Evolutionary conservation across 2,329 filamentous ascomycete species (phyloP).

Genomic region (Verticillium alfalfae): DNA sequence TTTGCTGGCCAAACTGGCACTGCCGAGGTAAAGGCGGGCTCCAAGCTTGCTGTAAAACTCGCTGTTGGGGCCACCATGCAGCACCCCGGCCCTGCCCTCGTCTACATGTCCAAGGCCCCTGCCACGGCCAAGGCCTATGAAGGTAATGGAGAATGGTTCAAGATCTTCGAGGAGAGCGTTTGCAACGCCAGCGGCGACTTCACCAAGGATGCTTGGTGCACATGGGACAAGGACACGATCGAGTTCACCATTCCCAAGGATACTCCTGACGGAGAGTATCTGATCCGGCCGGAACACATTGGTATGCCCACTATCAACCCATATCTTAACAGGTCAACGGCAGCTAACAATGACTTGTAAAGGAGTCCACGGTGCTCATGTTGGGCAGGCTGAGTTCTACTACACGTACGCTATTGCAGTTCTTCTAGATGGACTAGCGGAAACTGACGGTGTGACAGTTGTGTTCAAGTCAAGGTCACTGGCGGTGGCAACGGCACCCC

Average conservation of each 20-base stretch:
- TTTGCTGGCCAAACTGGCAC: conserved; percentile 11
- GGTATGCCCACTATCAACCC: conserved; percentile 6
- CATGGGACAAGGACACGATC: conserved; percentile 13
- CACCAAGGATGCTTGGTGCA: conserved; percentile 15
- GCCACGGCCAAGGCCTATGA: conserved; percentile 36
- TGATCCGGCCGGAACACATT: conserved; percentile 27
- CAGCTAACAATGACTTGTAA: neutral
- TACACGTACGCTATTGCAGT: neutral
- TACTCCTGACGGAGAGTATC: conserved; percentile 29
- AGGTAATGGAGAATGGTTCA: conserved; percentile 31
- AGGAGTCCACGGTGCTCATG: conserved; percentile 14
- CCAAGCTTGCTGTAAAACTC: conserved; percentile 44
- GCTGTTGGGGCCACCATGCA: conserved; percentile 42
- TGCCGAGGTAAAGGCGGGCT: conserved; percentile 26
- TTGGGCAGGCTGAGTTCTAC: conserved; percentile 8
- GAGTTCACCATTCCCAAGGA: conserved; percentile 25
- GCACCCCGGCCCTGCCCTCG: conserved; percentile 34
- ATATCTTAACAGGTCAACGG: neutral
- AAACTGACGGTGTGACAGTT: conserved; percentile 8
- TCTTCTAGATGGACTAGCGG: neutral
- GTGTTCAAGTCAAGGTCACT: conserved; percentile 13
- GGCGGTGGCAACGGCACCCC: conserved; percentile 13
- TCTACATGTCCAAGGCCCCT: conserved; percentile 38
- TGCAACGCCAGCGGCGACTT: conserved; percentile 12
- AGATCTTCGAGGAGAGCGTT: conserved; percentile 15